Conservation (phyloP, 2,329 filamentous ascomycete species). For the Aspergillus aculeatinus region DNA sequence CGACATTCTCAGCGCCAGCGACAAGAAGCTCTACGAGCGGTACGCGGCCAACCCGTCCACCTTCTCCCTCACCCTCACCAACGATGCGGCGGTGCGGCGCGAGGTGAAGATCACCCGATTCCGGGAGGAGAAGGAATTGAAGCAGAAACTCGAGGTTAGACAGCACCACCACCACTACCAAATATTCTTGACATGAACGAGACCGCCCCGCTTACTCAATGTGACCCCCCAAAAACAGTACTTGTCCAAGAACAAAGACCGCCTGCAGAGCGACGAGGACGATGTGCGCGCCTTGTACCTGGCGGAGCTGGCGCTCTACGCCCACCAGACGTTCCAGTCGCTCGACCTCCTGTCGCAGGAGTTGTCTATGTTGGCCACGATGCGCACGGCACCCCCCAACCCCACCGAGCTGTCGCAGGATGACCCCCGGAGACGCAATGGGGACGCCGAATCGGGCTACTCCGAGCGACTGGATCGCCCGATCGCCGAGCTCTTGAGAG, state of each 20-base stretch:
- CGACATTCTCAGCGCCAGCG: slow-evolving; percentile 62
- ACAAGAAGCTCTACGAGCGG: slow-evolving; percentile 68
- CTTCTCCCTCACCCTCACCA: slow-evolving; percentile 70
- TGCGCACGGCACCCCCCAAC: slow-evolving; percentile 53
- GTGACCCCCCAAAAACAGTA: slow-evolving; percentile 44
- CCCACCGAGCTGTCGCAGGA: slow-evolving; percentile 33
- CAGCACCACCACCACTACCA: slow-evolving; percentile 11
- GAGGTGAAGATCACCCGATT: slow-evolving; percentile 85
- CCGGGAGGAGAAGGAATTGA: slow-evolving; percentile 80
- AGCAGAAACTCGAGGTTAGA: slow-evolving; percentile 72
- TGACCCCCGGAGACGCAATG: slow-evolving; percentile 47
- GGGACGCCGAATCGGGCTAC: slow-evolving; percentile 57
- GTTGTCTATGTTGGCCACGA: slow-evolving; percentile 74
- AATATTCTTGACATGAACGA: not conserved
- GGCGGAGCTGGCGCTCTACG: slow-evolving; percentile 68
- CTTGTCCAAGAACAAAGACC: slow-evolving; percentile 58
- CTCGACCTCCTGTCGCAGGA: slow-evolving; percentile 88
- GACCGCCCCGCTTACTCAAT: slow-evolving; percentile 34
- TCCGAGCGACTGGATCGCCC: slow-evolving; percentile 73
- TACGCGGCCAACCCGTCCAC: slow-evolving; percentile 70
- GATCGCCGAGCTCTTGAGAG: slow-evolving; percentile 50
- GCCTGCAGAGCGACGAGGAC: slow-evolving; percentile 75
- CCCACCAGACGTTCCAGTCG: slow-evolving; percentile 78
- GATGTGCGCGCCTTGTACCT: slow-evolving; percentile 76
- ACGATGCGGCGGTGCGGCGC: slow-evolving; percentile 67